These are phyloP conservation scores for Annulohypoxylon nitens DNA, from an alignment of 495 filamentous ascomycete species.

Conservation along the genomic window DNA sequence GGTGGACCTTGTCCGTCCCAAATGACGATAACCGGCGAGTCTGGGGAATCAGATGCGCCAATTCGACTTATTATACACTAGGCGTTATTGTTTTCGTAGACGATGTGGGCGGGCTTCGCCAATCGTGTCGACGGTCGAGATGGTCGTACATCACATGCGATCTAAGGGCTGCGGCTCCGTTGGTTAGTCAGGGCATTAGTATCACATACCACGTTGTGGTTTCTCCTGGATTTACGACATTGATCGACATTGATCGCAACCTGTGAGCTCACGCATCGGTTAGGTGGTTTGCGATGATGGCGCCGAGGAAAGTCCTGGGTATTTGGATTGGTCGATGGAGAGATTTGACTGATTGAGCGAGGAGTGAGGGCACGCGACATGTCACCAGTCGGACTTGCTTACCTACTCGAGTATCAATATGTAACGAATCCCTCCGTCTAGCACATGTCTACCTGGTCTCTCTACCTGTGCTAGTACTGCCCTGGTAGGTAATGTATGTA, in stretches of 20 bases:
- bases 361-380: constrained; percentile 31
- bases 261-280: constrained; percentile 22
- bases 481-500: background rate
- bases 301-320: constrained; percentile 35
- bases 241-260: background rate
- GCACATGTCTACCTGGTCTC: no score
- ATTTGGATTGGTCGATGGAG: no score
- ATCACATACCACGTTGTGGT: constrained; percentile 21
- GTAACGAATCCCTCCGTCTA: no score
- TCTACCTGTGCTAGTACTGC: no score
- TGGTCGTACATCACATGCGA: constrained; percentile 46
- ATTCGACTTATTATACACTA: constrained; percentile 14
- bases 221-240: constrained; percentile 32
- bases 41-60: constrained; percentile 39
- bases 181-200: constrained; percentile 22
- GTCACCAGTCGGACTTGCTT: background rate
- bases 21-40: constrained; percentile 44
- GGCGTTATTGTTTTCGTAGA: background rate
- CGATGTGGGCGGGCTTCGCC: constrained; percentile 1
- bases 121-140: background rate
- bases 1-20: constrained; percentile 13
- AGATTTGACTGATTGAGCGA: background rate
- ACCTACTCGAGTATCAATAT: background rate
- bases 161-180: constrained; percentile 26
- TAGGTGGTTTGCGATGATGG: constrained; percentile 21